Conservation (phyloP, 768 basidiomycete genomes). For the Russula sp. region DNA sequence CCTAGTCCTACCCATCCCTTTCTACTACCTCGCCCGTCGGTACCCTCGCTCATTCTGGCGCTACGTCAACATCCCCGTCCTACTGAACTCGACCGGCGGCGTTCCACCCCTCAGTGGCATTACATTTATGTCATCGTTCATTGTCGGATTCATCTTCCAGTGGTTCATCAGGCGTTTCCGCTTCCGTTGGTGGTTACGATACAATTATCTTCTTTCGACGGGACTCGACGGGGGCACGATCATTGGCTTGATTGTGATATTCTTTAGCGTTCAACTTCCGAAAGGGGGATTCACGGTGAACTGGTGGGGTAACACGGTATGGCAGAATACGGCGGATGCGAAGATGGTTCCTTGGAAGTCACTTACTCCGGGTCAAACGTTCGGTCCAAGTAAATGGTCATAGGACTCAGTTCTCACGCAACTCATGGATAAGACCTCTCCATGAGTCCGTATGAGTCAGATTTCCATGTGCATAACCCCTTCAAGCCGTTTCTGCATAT, state of each 20-base stretch:
- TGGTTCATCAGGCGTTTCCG: conserved; percentile 66
- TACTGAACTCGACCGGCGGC: conserved; percentile 60
- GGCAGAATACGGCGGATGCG: conserved; percentile 65
- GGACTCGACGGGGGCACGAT: conserved; percentile 60
- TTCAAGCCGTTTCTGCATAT: too few species aligned
- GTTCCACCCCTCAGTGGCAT: conserved; percentile 87
- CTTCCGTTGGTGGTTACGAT: conserved; percentile 60
- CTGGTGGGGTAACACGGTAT: conserved; percentile 82
- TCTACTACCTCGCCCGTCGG: too few species aligned
- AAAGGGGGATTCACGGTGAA: conserved; percentile 48
- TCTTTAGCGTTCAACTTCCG: conserved; percentile 52
- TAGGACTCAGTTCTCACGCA: not conserved
- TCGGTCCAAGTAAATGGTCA: conserved; percentile 43
- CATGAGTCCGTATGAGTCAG: not conserved
- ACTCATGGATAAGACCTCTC: not conserved
- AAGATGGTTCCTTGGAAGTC: conserved; percentile 48
- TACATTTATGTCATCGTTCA: conserved; percentile 79
- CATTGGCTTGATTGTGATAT: conserved; percentile 49
- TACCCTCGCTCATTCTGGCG: conserved; percentile 76
- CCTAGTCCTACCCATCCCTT: too few species aligned
- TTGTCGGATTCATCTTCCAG: conserved; percentile 85
- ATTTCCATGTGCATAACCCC: too few species aligned
- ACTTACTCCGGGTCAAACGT: conserved; percentile 40
- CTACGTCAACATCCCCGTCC: conserved; percentile 83
- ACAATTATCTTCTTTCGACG: conserved; percentile 84